Evolutionary conservation across 2,329 filamentous ascomycete species (phyloP), one percentile per base, ranked within the genome.

Genomic region (Penicillium sp.): DNA sequence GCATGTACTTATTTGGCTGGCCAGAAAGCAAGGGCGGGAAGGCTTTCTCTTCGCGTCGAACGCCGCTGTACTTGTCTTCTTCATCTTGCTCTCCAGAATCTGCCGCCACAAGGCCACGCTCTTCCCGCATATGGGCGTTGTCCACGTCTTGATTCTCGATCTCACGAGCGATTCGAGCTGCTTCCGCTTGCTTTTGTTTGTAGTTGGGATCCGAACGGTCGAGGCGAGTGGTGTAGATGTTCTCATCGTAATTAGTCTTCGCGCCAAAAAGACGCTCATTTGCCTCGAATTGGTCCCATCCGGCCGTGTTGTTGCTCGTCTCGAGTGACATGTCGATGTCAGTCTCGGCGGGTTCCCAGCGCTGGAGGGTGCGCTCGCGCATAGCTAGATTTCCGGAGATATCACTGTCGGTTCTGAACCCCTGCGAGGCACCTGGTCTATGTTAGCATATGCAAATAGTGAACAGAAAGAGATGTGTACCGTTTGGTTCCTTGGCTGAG

Each of bases 21-120:
- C 82, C 79, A 53, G 79, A 81, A 27, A 78, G 71, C 30, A 95
- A 79, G n/a, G 88, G 82, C 6, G 87, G 83, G 64, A 88, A 88
- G 51, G 79, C 76, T 52, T 68, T 67, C 38, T 71, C 68, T 38
- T 89, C 86, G 60, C 93, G 86, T 58, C 87, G 87, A 51, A 99
- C 94, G 69, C 93, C 93, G 68, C 92, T 97, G 76, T 97, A 97
- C 70, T 94, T 97, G 69, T 95, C 92, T 76, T 99, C 94, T 74
- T 99, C 94, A 61, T 96, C 90, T 27, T 82, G 74, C 13, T 84
- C 87, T 54, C 83, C 85, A 47, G 86, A 85, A 48, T 88, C 83
- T 36, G 84, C 81, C 9, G 81, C 78, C 11, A 81, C 82, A n/a
- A 84, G 78, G 48, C 91, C 83, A 67, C 92, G 87, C 77, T 99